These are phyloP conservation scores for Vanderwaltozyma polyspora DNA, from an alignment of 805 yeast species.

Conservation along the genomic window DNA sequence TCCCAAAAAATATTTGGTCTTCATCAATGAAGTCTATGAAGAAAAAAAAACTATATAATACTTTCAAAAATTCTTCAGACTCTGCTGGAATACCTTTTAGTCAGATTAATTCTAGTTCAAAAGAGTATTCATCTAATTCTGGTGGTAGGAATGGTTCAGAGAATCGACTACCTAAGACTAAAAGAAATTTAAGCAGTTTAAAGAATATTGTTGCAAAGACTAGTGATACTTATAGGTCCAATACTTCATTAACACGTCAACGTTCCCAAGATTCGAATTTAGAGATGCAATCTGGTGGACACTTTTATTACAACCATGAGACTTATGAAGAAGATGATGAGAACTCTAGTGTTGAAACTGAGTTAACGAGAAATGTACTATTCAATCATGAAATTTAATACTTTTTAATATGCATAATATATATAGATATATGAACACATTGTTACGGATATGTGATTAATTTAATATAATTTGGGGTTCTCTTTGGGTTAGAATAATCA, in stretches of 20 bases:
- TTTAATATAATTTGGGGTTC: too few species aligned
- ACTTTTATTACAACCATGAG: background rate
- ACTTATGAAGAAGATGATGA: constrained; percentile 3
- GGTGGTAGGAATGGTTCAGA: background rate
- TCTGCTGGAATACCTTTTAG: too few species aligned
- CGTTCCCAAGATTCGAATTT: background rate
- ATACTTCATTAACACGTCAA: background rate
- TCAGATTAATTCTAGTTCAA: background rate
- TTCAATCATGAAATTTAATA: constrained; percentile 11
- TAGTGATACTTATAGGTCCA: too few species aligned
- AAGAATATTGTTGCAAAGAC: too few species aligned
- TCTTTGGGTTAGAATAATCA: too few species aligned
- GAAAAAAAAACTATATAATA: constrained; percentile 1
- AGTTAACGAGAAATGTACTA: constrained; percentile 23
- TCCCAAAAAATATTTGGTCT: constrained; percentile 8
- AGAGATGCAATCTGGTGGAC: background rate
- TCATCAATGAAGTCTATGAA: constrained; percentile 7
- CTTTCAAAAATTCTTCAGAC: background rate
- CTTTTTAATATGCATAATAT: too few species aligned
- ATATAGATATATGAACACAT: too few species aligned
- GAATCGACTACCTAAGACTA: too few species aligned
- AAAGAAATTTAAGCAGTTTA: too few species aligned
- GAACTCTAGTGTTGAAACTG: constrained; percentile 21
- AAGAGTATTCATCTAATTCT: background rate
- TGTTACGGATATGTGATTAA: too few species aligned